Conservation (phyloP, 2,329 filamentous ascomycete species). For the Colletotrichum theobromicola region DNA sequence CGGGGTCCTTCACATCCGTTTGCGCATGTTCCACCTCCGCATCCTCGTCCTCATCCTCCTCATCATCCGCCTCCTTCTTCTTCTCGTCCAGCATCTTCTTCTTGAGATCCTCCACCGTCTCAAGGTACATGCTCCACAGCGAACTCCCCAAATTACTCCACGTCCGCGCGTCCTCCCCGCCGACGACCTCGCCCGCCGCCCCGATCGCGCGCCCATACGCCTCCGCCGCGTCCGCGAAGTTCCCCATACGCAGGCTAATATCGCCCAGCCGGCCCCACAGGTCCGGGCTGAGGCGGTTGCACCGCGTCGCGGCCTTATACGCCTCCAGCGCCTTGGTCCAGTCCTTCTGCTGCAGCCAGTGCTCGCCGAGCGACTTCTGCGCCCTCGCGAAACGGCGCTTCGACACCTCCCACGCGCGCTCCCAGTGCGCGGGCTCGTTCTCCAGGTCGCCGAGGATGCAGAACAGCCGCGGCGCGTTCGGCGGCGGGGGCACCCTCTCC, state of each 20-base stretch:
- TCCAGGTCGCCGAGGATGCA: conserved; percentile 95
- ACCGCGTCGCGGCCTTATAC: conserved; percentile 77
- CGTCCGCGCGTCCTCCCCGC: conserved; percentile 87
- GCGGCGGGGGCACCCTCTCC: conserved; percentile 72
- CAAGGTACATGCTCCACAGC: conserved; percentile 71
- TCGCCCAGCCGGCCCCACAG: conserved; percentile 93
- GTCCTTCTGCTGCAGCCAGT: conserved; percentile 72
- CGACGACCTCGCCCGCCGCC: conserved; percentile 60
- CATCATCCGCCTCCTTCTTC: conserved; percentile 24
- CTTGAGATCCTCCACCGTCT: conserved; percentile 46
- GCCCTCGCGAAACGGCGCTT: conserved; percentile 82
- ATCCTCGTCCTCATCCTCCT: conserved; percentile 28
- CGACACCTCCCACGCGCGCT: conserved; percentile 88
- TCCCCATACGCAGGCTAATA: conserved; percentile 77
- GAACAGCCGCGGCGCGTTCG: conserved; percentile 85
- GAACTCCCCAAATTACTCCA: conserved; percentile 95
- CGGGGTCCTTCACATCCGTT: conserved; percentile 49
- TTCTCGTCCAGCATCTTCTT: conserved; percentile 18
- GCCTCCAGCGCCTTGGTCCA: conserved; percentile 75
- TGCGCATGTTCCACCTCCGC: background rate
- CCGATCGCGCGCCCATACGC: conserved; percentile 85
- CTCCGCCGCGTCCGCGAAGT: conserved; percentile 80
- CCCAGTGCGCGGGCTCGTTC: conserved; percentile 74
- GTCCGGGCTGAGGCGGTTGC: conserved; percentile 81
- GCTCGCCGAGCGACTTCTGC: conserved; percentile 83